phyloP scores from a whole-genome alignment of 192 early-diverging fungal species.

The Backusella sp. region DNA sequence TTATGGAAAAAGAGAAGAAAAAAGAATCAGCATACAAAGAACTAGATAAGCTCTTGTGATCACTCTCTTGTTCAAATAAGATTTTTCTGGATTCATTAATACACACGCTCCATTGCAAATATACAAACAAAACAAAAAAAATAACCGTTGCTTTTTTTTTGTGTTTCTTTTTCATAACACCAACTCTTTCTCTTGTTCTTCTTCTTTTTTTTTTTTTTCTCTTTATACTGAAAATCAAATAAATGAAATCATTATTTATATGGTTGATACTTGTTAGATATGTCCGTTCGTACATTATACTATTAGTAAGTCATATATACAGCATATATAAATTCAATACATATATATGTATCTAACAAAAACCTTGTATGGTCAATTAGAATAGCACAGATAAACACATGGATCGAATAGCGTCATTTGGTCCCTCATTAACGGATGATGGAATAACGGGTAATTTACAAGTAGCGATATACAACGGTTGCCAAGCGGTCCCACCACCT shows the following conservation, averaged over 20 bases:
- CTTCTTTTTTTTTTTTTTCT: no score
- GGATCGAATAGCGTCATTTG: constrained; percentile 82
- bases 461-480: constrained; percentile 51
- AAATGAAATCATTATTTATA: no score
- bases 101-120: background rate
- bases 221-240: no score
- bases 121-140: no score
- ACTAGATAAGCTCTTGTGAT: background rate
- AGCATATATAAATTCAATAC: no score
- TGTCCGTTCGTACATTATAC: no score
- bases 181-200: no score
- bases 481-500: constrained; percentile 41
- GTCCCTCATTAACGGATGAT: constrained; percentile 68
- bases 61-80: background rate
- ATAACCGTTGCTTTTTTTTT: no score
- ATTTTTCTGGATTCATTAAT: background rate
- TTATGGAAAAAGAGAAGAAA: background rate
- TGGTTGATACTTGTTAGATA: no score
- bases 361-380: constrained; percentile 17
- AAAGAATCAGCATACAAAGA: background rate
- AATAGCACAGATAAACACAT: constrained; percentile 51
- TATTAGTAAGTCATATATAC: no score
- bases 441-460: constrained; percentile 61
- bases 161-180: no score
- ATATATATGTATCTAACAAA: no score